These are phyloP conservation scores for Sclerotiophoma versabilis DNA, from an alignment of 2,329 filamentous ascomycete genomes.

Conservation along the genomic window DNA sequence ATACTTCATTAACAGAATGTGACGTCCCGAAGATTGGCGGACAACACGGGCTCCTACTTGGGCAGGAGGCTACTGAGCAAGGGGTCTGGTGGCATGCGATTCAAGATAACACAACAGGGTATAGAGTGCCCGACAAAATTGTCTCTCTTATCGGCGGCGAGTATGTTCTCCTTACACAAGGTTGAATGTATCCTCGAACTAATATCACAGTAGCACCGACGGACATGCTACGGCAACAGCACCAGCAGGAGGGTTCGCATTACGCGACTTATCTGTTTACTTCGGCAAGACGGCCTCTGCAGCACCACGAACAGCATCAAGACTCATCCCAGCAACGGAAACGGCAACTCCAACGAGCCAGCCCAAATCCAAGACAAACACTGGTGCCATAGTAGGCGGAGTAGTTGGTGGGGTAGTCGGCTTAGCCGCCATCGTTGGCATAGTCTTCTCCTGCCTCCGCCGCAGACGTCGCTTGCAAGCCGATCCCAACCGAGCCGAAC, in stretches of 20 bases:
- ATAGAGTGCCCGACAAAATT: conserved; percentile 57
- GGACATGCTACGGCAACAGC: conserved; percentile 61
- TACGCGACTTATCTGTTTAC: conserved; percentile 58
- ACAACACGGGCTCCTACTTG: conserved; percentile 61
- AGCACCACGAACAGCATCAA: conserved; percentile 57
- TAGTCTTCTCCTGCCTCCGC: conserved; percentile 34
- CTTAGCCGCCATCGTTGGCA: conserved; percentile 25
- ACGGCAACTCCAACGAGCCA: conserved; percentile 1
- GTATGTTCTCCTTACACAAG: conserved; percentile 12
- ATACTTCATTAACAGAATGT: conserved; percentile 55
- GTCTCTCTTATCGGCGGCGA: conserved; percentile 52
- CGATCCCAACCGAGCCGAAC: neutral
- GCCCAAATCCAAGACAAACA: conserved; percentile 15
- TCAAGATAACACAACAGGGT: conserved; percentile 23
- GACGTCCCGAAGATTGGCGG: conserved; percentile 61
- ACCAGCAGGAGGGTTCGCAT: conserved; percentile 58
- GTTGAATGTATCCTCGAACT: conserved; percentile 2
- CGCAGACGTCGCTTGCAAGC: conserved; percentile 17
- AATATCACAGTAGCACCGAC: conserved; percentile 30
- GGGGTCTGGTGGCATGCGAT: conserved; percentile 36
- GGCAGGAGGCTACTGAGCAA: conserved; percentile 48
- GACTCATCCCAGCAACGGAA: conserved; percentile 39
- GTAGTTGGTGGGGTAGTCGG: conserved; percentile 43
- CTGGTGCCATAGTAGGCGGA: conserved; percentile 45
- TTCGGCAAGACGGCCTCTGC: conserved; percentile 58